Percentiles rank a stretch among this genome's conserved stretches.
These are phyloP conservation scores for Eimeria maxima DNA, from an alignment of 169 alveolate genomes.

Conservation along the genomic window DNA sequence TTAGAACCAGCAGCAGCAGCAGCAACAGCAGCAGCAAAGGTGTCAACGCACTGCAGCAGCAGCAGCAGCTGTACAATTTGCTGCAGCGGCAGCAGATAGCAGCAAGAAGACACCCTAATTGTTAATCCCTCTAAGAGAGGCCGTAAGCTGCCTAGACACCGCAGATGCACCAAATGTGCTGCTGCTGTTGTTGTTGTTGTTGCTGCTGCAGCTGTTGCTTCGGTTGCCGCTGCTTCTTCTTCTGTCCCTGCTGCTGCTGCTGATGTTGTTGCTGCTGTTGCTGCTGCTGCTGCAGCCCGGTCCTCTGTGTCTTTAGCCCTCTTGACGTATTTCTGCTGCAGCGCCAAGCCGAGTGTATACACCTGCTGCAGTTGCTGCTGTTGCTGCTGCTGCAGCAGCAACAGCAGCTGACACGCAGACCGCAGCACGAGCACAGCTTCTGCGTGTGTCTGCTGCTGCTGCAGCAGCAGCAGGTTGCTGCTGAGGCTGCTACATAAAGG, in stretches of 20 bases:
- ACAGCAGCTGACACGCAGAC: background rate
- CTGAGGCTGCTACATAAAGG: background rate
- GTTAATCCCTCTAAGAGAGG: constrained; percentile 30
- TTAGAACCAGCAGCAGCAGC: constrained; percentile 16
- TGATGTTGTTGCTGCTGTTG: constrained; percentile 11
- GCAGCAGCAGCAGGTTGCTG: constrained; percentile 31
- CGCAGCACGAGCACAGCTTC: constrained; percentile 52
- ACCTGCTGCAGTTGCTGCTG: too few species aligned
- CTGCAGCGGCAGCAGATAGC: constrained; percentile 43
- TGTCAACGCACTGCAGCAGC: constrained; percentile 40
- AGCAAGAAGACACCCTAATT: background rate
- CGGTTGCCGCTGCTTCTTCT: background rate
- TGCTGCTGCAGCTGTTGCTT: background rate
- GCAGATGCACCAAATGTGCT: constrained; percentile 11
- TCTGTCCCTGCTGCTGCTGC: constrained; percentile 22
- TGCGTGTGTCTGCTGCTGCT: background rate
- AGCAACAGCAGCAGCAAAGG: constrained; percentile 40
- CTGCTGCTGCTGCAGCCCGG: background rate
- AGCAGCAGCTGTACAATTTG: constrained; percentile 8
- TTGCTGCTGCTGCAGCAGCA: background rate
- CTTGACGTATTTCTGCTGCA: background rate
- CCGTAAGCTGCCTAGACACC: constrained; percentile 44
- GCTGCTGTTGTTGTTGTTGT: constrained; percentile 26
- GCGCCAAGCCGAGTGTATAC: background rate
- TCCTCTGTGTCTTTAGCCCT: background rate